Conservation (phyloP, 352 stramenopile genomes). For the Elongisporangium undulatum region DNA sequence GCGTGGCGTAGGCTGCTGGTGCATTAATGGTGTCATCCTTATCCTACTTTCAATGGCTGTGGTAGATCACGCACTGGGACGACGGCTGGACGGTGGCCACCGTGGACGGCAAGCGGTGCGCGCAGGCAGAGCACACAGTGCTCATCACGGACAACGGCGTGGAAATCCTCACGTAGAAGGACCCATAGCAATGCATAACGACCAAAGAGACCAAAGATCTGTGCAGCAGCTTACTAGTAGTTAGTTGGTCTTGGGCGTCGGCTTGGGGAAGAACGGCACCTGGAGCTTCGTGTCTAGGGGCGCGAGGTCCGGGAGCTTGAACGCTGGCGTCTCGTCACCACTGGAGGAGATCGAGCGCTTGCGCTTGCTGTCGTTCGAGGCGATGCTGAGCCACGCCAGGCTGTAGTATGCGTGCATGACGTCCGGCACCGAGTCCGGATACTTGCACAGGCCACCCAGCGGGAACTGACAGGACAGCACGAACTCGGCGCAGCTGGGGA, state of each 20-base stretch:
- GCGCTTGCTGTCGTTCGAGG: slow-evolving; percentile 20
- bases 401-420: slow-evolving; percentile 92
- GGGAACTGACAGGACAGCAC: slow-evolving; percentile 81
- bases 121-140: slow-evolving; percentile 98
- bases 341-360: slow-evolving; percentile 8
- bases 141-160: slow-evolving; percentile 94
- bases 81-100: slow-evolving; percentile 98
- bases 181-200: slow-evolving; percentile 2
- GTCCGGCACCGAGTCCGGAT: slow-evolving; percentile 71
- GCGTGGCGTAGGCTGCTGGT: slow-evolving; percentile 1
- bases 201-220: slow-evolving; percentile 3
- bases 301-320: slow-evolving; percentile 34
- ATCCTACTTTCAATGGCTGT: background rate
- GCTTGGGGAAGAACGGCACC: slow-evolving; percentile 60
- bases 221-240: background rate
- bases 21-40: background rate
- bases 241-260: slow-evolving; percentile 10
- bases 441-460: slow-evolving; percentile 86
- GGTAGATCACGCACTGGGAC: slow-evolving; percentile 89
- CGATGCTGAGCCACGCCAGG: slow-evolving; percentile 87
- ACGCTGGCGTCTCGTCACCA: slow-evolving; percentile 5
- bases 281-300: slow-evolving; percentile 74
- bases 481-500: slow-evolving; percentile 61
- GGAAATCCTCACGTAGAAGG: slow-evolving; percentile 90
- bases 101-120: slow-evolving; percentile 89